Conservation (phyloP, 495 filamentous ascomycete genomes). For the Xylaria acuta region DNA sequence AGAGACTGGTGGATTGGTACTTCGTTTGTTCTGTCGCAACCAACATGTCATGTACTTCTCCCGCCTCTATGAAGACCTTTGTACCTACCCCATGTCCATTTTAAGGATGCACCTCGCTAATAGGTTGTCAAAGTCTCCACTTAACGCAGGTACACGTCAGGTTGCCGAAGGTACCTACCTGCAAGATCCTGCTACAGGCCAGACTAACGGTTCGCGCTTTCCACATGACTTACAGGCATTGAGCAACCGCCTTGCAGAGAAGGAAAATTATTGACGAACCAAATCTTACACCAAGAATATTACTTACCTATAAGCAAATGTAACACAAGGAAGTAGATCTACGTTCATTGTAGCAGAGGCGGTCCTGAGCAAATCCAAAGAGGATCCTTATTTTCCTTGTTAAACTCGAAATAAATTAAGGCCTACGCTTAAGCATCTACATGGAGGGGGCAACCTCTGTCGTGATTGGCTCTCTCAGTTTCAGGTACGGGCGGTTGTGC, state of each 20-base stretch:
- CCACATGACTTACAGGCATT: not conserved
- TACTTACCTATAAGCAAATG: too few relatives aligned
- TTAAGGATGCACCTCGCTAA: not conserved
- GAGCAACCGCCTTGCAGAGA: not conserved
- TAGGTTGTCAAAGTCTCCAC: not conserved
- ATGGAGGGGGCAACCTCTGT: not conserved
- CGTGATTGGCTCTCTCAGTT: conserved; percentile 17
- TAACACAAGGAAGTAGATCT: not conserved
- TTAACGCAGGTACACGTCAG: not conserved
- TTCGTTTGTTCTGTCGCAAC: too few relatives aligned
- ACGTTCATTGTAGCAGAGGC: not conserved
- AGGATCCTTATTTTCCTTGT: conserved; percentile 3
- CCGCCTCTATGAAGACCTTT: not conserved
- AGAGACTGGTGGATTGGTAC: too few relatives aligned
- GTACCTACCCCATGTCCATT: not conserved
- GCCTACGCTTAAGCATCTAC: conserved; percentile 14
- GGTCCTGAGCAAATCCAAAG: not conserved
- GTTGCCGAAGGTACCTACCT: not conserved
- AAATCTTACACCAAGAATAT: not conserved
- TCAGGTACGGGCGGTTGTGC: conserved; percentile 17
- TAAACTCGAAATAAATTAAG: conserved; percentile 28
- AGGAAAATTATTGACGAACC: not conserved
- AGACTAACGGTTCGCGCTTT: not conserved
- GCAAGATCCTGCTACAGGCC: not conserved
- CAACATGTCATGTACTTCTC: too few relatives aligned